These are phyloP conservation scores for Babesia bigemina DNA, from an alignment of 169 alveolate genomes.

Conservation along the genomic window DNA sequence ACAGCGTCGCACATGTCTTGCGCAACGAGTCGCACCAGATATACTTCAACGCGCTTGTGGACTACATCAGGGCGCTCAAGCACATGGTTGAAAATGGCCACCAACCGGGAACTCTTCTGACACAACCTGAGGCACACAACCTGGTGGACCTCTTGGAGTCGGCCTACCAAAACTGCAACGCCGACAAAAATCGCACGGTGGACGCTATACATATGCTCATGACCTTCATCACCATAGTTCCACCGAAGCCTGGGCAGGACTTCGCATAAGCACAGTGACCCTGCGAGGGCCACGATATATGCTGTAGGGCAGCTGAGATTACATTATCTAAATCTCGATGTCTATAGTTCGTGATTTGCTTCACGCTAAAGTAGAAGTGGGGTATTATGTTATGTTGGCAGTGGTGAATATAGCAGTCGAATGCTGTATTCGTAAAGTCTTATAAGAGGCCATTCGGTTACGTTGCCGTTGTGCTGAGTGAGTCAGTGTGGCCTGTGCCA, in stretches of 20 bases:
- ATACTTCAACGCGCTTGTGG: conserved; percentile 62
- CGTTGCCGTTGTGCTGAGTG: no score
- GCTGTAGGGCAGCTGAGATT: no score
- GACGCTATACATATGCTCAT: conserved; percentile 66
- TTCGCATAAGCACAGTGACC: no score
- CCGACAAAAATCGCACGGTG: conserved; percentile 46
- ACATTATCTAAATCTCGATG: no score
- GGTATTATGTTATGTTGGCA: no score
- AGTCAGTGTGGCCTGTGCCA: no score
- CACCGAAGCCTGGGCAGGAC: conserved; percentile 45
- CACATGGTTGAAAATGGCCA: conserved; percentile 51
- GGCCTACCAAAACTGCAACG: conserved; percentile 63
- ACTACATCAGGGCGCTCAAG: conserved; percentile 59
- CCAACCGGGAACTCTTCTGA: conserved; percentile 50
- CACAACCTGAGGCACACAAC: conserved; percentile 52
- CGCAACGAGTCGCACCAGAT: conserved; percentile 68
- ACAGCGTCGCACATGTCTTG: conserved; percentile 34
- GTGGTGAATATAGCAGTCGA: no score
- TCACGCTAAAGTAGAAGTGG: no score
- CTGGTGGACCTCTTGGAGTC: conserved; percentile 66
- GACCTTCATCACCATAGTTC: conserved; percentile 58
- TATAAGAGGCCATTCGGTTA: no score
- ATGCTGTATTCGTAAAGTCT: no score
- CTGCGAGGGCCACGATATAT: no score
- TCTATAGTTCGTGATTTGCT: no score